A percentile compares a stretch with the other conserved stretches of the same genome.
Conservation (phyloP, 768 basidiomycete genomes). For the Pisolithus marmoratus region DNA sequence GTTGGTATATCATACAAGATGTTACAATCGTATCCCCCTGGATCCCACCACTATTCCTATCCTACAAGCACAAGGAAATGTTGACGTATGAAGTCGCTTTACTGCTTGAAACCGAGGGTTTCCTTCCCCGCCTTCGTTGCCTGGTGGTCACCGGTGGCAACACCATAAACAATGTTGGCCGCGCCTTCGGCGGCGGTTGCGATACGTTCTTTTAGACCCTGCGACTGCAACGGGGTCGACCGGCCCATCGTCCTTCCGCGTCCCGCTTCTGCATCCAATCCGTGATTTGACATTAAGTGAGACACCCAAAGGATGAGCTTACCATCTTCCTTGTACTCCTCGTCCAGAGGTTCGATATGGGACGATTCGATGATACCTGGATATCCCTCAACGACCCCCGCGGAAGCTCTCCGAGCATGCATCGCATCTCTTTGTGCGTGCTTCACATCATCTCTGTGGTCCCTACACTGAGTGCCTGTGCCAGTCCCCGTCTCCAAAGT, state of each 20-base stretch:
- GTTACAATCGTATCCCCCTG: neutral
- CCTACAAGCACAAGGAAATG: neutral
- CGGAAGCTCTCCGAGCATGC: conserved; percentile 33
- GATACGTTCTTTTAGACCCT: conserved; percentile 18
- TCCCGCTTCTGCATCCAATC: neutral
- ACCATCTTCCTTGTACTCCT: conserved; percentile 38
- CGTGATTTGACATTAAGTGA: neutral
- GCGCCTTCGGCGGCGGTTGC: conserved; percentile 28
- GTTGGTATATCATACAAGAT: neutral
- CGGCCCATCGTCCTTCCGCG: neutral
- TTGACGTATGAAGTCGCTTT: neutral
- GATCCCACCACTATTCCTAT: neutral
- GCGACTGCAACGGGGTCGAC: neutral
- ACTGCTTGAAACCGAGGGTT: conserved; percentile 10
- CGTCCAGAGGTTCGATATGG: conserved; percentile 47
- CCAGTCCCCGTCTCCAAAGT: conserved; percentile 22
- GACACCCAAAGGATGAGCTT: neutral
- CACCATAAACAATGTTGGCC: conserved; percentile 34
- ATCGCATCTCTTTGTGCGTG: conserved; percentile 35
- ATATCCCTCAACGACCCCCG: conserved; percentile 47
- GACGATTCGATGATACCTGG: conserved; percentile 54
- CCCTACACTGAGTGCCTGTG: conserved; percentile 33
- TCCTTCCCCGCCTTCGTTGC: conserved; percentile 31
- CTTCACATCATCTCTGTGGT: conserved; percentile 36
- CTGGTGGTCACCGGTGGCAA: conserved; percentile 31